Conservation (phyloP, 202 grass and related monocot genomes). For the Carex sylvatica region DNA sequence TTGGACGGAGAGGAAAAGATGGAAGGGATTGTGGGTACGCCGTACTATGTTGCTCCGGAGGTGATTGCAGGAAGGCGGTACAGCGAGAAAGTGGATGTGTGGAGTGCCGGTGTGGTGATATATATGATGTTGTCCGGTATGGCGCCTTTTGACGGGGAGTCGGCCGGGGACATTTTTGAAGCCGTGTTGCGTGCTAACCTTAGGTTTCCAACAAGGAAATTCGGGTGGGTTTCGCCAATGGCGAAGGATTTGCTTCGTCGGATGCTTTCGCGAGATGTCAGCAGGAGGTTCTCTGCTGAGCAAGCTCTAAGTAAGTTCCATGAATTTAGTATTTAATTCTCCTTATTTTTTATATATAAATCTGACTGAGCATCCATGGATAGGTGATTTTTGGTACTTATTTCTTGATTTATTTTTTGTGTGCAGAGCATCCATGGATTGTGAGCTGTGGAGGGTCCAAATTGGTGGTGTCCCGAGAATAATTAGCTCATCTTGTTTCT, state of each 20-base stretch:
- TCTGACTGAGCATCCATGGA: background rate
- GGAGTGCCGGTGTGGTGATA: conserved; percentile 82
- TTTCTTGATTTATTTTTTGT: background rate
- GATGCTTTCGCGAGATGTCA: conserved; percentile 81
- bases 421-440: conserved; percentile 68
- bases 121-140: conserved; percentile 73
- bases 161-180: conserved; percentile 59
- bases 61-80: conserved; percentile 62
- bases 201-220: conserved; percentile 60
- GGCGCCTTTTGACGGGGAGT: conserved; percentile 62
- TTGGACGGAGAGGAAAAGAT: conserved; percentile 40
- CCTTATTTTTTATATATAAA: background rate
- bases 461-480: background rate
- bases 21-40: conserved; percentile 80
- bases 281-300: conserved; percentile 69
- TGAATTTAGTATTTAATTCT: background rate
- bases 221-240: conserved; percentile 54
- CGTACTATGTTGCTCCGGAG: conserved; percentile 87
- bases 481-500: background rate
- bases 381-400: background rate
- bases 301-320: conserved; percentile 58
- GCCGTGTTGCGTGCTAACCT: conserved; percentile 62
- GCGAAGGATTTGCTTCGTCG: conserved; percentile 85
- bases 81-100: conserved; percentile 82
- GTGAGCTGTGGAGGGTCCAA: conserved; percentile 35